Conservation (phyloP, 768 basidiomycete species). For the Cystobasidiopsis lactophilus region DNA sequence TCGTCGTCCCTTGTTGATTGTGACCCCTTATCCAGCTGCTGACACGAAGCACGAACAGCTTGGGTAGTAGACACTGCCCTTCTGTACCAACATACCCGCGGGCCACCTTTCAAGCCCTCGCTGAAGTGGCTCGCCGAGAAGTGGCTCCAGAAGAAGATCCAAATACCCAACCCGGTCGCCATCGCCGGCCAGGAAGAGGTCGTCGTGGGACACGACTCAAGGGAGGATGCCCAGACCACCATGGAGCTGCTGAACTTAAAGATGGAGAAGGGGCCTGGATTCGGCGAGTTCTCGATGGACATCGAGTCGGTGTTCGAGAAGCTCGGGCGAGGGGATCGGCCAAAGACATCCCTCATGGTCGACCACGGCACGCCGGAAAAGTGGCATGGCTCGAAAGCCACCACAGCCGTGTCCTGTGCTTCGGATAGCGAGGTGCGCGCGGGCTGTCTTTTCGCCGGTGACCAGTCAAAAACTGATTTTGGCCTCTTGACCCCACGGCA, state of each 20-base stretch:
- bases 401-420: constrained; percentile 48
- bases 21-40: too few species aligned
- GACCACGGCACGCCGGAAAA: constrained; percentile 63
- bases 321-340: constrained; percentile 33
- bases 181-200: background rate
- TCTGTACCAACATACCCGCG: constrained; percentile 75
- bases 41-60: too few species aligned
- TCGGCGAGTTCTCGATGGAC: constrained; percentile 66
- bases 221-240: constrained; percentile 81
- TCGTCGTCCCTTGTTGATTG: too few species aligned
- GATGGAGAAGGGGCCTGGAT: constrained; percentile 49
- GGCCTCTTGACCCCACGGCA: constrained; percentile 1
- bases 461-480: too few species aligned
- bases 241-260: constrained; percentile 65
- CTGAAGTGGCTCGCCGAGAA: constrained; percentile 92
- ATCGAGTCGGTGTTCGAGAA: constrained; percentile 71
- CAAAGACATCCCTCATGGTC: constrained; percentile 37
- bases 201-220: constrained; percentile 57
- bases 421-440: constrained; percentile 46
- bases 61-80: constrained; percentile 79
- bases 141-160: constrained; percentile 78
- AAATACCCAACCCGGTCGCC: constrained; percentile 23
- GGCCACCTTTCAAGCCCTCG: constrained; percentile 78
- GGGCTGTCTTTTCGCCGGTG: background rate
- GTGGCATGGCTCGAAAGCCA: constrained; percentile 71